A percentile compares a stretch with the other conserved stretches of the same genome.
phyloP scores from a whole-genome alignment of 495 filamentous ascomycete genomes.

The Xylona heveae region DNA sequence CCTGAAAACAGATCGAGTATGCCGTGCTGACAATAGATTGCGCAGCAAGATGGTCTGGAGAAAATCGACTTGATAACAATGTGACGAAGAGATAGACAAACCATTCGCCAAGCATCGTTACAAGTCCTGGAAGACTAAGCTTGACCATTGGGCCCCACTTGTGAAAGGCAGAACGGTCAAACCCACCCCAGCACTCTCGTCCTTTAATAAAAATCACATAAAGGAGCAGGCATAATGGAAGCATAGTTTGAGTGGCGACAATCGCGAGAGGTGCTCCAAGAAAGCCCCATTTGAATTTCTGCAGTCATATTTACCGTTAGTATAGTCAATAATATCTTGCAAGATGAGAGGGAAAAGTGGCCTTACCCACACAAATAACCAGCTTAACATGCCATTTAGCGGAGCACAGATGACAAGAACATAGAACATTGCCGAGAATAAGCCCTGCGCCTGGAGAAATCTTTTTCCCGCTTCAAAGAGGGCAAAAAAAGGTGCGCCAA shows the following conservation, averaged over 20 bases:
- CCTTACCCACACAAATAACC: constrained; percentile 8
- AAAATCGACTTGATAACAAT: constrained; percentile 7
- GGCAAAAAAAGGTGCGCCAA: constrained; percentile 10
- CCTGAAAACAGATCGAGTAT: constrained; percentile 8
- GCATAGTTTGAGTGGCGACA: constrained; percentile 7
- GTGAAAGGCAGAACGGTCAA: constrained; percentile 5
- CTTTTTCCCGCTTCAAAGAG: constrained; percentile 13
- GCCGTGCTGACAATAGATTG: constrained; percentile 9
- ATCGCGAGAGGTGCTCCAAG: constrained; percentile 10
- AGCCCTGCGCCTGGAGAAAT: constrained; percentile 12
- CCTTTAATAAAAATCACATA: constrained; percentile 8
- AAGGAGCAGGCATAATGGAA: constrained; percentile 7
- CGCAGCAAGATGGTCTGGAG: constrained; percentile 8
- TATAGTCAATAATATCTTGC: no score
- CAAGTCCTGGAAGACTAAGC: constrained; percentile 9
- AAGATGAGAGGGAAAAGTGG: no score
- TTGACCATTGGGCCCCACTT: constrained; percentile 12
- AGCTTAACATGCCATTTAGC: constrained; percentile 11
- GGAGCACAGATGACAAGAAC: constrained; percentile 9
- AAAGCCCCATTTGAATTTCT: no score
- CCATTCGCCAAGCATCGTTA: constrained; percentile 13
- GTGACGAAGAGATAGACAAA: constrained; percentile 11
- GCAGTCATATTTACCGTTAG: no score
- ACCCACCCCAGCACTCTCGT: constrained; percentile 10
- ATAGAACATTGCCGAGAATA: constrained; percentile 9